Base-by-base conservation (phyloP, 2,329 filamentous ascomycete genomes). In the Furcasterigmium furcatum region DNA sequence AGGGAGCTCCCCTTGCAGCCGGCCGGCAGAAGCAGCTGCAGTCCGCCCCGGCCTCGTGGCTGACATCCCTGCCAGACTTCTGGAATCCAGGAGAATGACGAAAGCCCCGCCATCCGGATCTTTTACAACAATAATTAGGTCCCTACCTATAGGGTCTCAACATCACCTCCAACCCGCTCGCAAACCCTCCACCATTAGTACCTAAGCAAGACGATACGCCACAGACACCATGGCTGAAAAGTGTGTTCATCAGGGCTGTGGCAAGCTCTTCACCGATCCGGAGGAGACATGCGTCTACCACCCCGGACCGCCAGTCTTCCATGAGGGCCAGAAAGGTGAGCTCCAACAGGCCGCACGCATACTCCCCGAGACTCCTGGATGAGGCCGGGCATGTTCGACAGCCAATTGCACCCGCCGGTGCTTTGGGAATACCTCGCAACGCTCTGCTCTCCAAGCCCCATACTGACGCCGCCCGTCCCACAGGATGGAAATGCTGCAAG, bases 401-500 rank as follows among this genome's bases (percentile, higher is more conserved):
- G n/a, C n/a, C n/a, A n/a, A n/a, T n/a, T n/a, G n/a, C n/a, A n/a
- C n/a, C n/a, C n/a, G n/a, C n/a, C n/a, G n/a, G n/a, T n/a, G n/a
- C n/a, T n/a, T n/a, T n/a, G n/a, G n/a, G n/a, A n/a, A n/a, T n/a
- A n/a, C n/a, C n/a, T n/a, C n/a, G n/a, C n/a, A n/a, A n/a, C n/a
- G n/a, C n/a, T n/a, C n/a, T n/a, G n/a, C n/a, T n/a, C n/a, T n/a
- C n/a, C n/a, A n/a, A n/a, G n/a, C n/a, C n/a, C 35, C 35, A 40
- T 21, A 39, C 20, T 39, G 13, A 39, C 36, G 20, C 9, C 13
- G 20, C 20, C 4, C 19, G 5, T 22, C 13, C 30, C 13, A 38
- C 24, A 96, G 92, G 94, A 62, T 97, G 94, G 92, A 95, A 95
- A 74, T 99, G 94, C 76, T 99, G 94, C 80, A 97, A 96, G 72